Percentiles rank a stretch among this genome's conserved stretches.
Evolutionary conservation across 2,329 filamentous ascomycete genomes (phyloP).

Genomic region (Akanthomyces dipterigenus): DNA sequence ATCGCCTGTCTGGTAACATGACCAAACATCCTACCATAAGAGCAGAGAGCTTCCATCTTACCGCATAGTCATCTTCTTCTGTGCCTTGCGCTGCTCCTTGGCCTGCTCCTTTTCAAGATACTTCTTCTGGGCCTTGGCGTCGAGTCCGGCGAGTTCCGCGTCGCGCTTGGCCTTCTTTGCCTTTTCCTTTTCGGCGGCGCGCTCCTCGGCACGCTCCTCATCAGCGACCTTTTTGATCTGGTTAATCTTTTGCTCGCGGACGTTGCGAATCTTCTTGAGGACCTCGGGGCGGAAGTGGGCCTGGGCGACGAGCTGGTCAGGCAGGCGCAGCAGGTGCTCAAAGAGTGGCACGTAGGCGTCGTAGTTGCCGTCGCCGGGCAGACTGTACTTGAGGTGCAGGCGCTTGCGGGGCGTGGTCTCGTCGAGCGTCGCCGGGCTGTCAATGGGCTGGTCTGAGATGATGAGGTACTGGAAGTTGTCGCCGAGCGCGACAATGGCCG

Average conservation of each 20-base stretch:
- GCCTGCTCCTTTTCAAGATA: slow-evolving; percentile 75
- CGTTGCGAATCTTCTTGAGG: slow-evolving; percentile 70
- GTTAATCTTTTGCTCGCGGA: slow-evolving; percentile 72
- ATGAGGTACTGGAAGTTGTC: slow-evolving; percentile 78
- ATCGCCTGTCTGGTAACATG: neutral
- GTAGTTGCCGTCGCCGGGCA: slow-evolving; percentile 59
- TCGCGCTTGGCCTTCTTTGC: slow-evolving; percentile 87
- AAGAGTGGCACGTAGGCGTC: slow-evolving; percentile 66
- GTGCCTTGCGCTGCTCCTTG: slow-evolving; percentile 55
- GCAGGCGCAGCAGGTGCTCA: slow-evolving; percentile 73
- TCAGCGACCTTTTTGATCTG: slow-evolving; percentile 76
- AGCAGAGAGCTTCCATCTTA: neutral
- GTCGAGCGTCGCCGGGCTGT: slow-evolving; percentile 78
- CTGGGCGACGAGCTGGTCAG: slow-evolving; percentile 67
- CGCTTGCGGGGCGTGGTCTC: slow-evolving; percentile 84
- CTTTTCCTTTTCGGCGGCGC: slow-evolving; percentile 63
- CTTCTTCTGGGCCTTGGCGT: slow-evolving; percentile 79
- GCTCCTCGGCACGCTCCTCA: slow-evolving; percentile 73
- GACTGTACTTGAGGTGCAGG: slow-evolving; percentile 68
- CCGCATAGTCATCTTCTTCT: slow-evolving; percentile 49
- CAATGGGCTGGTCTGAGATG: slow-evolving; percentile 79
- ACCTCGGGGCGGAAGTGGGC: slow-evolving; percentile 91
- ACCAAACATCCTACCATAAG: neutral
- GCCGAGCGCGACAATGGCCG: slow-evolving; percentile 71
- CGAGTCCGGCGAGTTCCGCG: slow-evolving; percentile 66